Base-by-base conservation (phyloP, 371 early-diverging fungal genomes). In the Mortierella polycephala region DNA sequence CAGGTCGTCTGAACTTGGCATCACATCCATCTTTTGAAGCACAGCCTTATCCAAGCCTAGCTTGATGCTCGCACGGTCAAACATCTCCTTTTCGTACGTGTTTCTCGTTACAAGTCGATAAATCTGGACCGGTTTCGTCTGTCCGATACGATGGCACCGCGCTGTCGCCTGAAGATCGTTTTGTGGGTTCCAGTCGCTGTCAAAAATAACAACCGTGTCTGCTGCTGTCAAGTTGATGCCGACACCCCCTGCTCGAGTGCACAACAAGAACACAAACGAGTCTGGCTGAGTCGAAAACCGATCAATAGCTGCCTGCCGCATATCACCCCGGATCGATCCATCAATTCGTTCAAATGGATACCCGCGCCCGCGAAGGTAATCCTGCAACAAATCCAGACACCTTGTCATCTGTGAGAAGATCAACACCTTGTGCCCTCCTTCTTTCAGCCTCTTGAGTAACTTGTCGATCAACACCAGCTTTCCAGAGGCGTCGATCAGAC, bases 151-250 rank as follows among this genome's bases (percentile, higher is more conserved):
- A 83, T 97, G 96, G 64, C 94, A 95, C 62, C 98, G 89, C 16
- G 94, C 94, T 74, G 96, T 93, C 2, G 99, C 99, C 83, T 99
- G 98, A 62, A 97, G 79, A 83, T 99, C 99, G 77, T 95, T 96
- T 82, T 97, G 96, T n/a, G 98, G 98, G 82, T 98, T 99, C 96
- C 96, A 98, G 75, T 99, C 98, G 64, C 93, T 93, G 85, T 99
- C 98, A 82, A 92, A 97, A 58, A 98, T 96, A 58, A 98, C 94
- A 62, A 96, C 96, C 0, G 97, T 97, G 80, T 97, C 97, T 7
- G 99, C 98, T 18, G 95, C 95, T 37, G 84, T 95, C 79, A 99
- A 84, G 75, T 98, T 99, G 71, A 99, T 94, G 55, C 99, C 99
- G 11, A 96, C 93, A 53, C 98, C 98, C 68, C 98, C 98, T 1